Conservation (phyloP, 2,329 filamentous ascomycete species). For the Teratosphaeria nubilosa region DNA sequence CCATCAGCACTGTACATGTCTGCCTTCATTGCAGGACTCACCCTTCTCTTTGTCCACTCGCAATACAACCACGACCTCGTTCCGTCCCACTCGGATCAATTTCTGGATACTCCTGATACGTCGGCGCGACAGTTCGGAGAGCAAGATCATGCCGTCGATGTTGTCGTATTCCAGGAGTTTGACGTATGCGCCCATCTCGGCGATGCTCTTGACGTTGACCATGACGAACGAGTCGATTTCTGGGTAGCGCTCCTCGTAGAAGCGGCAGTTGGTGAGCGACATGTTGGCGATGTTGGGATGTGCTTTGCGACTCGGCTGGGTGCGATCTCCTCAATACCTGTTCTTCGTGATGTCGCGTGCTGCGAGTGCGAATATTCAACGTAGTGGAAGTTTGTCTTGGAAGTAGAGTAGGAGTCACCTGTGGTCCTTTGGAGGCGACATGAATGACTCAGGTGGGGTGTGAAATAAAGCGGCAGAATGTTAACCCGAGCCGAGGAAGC, state of each 20-base stretch:
- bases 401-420: no score
- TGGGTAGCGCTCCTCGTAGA: conserved; percentile 95
- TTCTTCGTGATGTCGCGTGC: no score
- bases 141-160: conserved; percentile 99
- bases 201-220: conserved; percentile 99
- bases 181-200: conserved; percentile 99
- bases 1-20: neutral
- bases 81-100: conserved; percentile 92
- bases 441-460: no score
- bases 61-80: conserved; percentile 96
- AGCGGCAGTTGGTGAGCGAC: conserved; percentile 93
- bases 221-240: conserved; percentile 99
- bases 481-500: no score
- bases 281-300: conserved; percentile 43
- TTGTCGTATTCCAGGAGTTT: conserved; percentile 99
- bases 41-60: conserved; percentile 98
- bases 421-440: no score
- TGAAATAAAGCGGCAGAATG: no score
- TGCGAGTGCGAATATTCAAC: no score
- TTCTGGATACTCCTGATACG: conserved; percentile 99
- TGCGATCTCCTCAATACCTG: no score
- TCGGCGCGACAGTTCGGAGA: conserved; percentile 92
- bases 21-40: neutral
- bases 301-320: no score
- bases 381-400: no score